Percentiles rank a stretch among this genome's conserved stretches.
These are phyloP conservation scores for Eutrema yunnanense DNA, from an alignment of 345 rosid species.

Conservation along the genomic window DNA sequence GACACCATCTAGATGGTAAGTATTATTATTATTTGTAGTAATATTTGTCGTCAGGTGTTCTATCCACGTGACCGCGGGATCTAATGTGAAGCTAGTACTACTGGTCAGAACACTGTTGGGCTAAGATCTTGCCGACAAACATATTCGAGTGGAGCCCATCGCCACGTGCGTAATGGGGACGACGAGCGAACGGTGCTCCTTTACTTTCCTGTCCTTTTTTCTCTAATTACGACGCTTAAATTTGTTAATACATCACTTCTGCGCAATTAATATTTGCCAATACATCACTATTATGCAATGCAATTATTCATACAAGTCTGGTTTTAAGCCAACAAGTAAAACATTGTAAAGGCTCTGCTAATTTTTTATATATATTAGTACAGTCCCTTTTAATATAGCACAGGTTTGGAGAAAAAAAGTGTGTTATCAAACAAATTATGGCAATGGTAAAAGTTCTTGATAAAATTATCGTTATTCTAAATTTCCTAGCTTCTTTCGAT, in stretches of 20 bases:
- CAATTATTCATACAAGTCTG: not conserved
- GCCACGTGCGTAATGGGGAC: not conserved
- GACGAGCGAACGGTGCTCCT: conserved; percentile 25
- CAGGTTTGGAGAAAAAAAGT: not conserved
- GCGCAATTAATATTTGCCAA: conserved; percentile 12
- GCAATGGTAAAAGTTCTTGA: not conserved
- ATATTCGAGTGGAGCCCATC: not conserved
- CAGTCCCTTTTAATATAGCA: not conserved
- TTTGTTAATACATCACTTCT: conserved; percentile 24
- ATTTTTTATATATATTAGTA: not conserved
- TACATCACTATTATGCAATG: not conserved
- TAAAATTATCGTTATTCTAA: not conserved
- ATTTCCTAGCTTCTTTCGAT: not conserved
- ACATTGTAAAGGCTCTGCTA: not conserved
- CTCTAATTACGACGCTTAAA: conserved; percentile 11
- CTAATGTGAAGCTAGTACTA: conserved; percentile 16
- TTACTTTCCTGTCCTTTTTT: conserved; percentile 11
- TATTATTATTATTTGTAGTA: not conserved
- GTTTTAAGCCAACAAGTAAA: not conserved
- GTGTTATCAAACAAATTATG: not conserved
- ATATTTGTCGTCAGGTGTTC: conserved; percentile 1
- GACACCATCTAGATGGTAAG: too few species aligned
- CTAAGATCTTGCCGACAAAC: conserved; percentile 15
- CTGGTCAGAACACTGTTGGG: not conserved
- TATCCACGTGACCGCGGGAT: conserved; percentile 5